Conservation (phyloP, 228 moss, liverwort and hornwort genomes). For the Sphagnum magellanicum region DNA sequence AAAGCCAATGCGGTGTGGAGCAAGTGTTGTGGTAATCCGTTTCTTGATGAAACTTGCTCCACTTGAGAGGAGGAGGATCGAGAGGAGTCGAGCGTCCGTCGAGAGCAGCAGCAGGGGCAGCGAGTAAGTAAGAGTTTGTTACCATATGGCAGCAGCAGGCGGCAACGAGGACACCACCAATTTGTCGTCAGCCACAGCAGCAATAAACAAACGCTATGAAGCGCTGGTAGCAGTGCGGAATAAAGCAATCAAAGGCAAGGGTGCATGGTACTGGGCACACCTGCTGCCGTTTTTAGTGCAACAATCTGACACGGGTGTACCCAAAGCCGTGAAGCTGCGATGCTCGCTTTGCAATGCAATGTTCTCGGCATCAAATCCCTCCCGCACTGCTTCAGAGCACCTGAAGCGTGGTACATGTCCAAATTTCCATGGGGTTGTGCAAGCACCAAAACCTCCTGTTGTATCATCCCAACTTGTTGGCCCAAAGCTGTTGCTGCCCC, state of each 20-base stretch:
- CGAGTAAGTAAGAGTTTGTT: too few species aligned
- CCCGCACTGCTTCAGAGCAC: slow-evolving; percentile 93
- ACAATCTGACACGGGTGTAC: slow-evolving; percentile 71
- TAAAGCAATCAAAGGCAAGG: slow-evolving; percentile 97
- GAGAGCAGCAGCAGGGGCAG: too few species aligned
- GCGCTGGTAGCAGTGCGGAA: slow-evolving; percentile 85
- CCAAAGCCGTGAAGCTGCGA: slow-evolving; percentile 90
- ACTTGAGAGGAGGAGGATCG: too few species aligned
- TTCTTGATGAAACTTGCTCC: too few species aligned
- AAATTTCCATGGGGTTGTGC: slow-evolving; percentile 79
- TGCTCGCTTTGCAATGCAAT: slow-evolving; percentile 95
- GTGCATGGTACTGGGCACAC: slow-evolving; percentile 97
- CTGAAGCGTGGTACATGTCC: slow-evolving; percentile 96
- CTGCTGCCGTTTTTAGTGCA: slow-evolving; percentile 71
- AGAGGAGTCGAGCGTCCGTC: too few species aligned
- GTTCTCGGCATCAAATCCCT: slow-evolving; percentile 97
- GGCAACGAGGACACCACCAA: too few species aligned
- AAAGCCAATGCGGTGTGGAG: too few species aligned
- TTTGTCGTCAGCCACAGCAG: background rate
- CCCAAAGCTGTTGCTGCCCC: slow-evolving; percentile 22
- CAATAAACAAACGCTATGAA: slow-evolving; percentile 94
- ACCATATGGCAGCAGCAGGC: too few species aligned
- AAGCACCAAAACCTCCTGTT: slow-evolving; percentile 22
- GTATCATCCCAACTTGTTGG: slow-evolving; percentile 38
- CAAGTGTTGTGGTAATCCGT: too few species aligned